phyloP scores from a whole-genome alignment of 2,329 filamentous ascomycete species.

The Aspergillus proliferans region DNA sequence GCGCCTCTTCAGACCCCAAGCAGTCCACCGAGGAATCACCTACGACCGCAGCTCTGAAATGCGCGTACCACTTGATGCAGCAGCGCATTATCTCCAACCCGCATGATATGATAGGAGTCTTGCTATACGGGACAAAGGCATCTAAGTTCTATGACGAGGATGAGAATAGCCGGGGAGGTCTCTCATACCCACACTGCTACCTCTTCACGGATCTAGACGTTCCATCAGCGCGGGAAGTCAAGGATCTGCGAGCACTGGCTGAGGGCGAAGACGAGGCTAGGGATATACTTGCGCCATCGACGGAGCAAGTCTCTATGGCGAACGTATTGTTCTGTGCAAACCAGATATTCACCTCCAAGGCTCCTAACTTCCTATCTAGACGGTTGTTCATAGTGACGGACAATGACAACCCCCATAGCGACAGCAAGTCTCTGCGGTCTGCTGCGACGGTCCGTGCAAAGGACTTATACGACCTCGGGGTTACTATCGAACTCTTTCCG shows the following conservation, averaged over 20 bases:
- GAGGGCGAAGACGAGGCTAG: slow-evolving; percentile 70
- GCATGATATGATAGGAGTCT: slow-evolving; percentile 92
- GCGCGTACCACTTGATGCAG: slow-evolving; percentile 91
- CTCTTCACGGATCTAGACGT: slow-evolving; percentile 82
- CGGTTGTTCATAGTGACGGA: slow-evolving; percentile 95
- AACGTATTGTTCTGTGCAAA: slow-evolving; percentile 93
- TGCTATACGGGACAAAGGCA: slow-evolving; percentile 84
- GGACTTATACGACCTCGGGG: slow-evolving; percentile 88
- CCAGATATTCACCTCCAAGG: slow-evolving; percentile 91
- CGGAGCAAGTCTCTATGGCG: slow-evolving; percentile 69
- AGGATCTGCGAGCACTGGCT: slow-evolving; percentile 65
- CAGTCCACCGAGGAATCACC: slow-evolving; percentile 74
- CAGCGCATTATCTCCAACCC: slow-evolving; percentile 97
- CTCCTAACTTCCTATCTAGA: slow-evolving; percentile 86
- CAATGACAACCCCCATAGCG: slow-evolving; percentile 75
- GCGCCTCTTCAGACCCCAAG: slow-evolving; percentile 60
- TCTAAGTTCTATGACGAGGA: slow-evolving; percentile 70
- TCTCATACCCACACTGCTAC: slow-evolving; percentile 85
- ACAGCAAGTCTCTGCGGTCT: slow-evolving; percentile 65
- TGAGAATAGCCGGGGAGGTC: slow-evolving; percentile 48
- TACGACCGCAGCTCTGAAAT: slow-evolving; percentile 79
- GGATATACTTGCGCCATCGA: slow-evolving; percentile 62
- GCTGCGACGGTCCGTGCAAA: slow-evolving; percentile 82
- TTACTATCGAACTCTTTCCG: slow-evolving; percentile 87
- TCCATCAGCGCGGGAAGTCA: slow-evolving; percentile 81